phyloP scores from a whole-genome alignment of 2,329 filamentous ascomycete species.

The Penicillium sp. region DNA sequence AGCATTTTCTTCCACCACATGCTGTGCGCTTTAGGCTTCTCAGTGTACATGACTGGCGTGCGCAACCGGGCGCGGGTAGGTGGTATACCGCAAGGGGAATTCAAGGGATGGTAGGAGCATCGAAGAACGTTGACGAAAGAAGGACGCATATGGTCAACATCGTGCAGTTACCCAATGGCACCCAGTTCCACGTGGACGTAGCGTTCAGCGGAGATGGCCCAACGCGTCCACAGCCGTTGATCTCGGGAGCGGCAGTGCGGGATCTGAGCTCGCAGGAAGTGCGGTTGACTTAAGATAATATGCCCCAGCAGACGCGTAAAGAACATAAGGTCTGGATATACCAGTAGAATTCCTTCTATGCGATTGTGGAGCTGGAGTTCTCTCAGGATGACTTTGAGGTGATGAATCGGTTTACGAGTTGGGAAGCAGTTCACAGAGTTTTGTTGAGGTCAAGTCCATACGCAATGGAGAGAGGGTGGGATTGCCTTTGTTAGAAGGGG shows the following conservation, averaged over 20 bases:
- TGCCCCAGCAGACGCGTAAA: conserved; percentile 46
- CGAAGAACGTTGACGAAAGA: background rate
- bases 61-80: conserved; percentile 37
- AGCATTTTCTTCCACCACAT: conserved; percentile 56
- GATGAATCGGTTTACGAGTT: conserved; percentile 40
- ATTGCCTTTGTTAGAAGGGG: conserved; percentile 10
- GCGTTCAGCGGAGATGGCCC: conserved; percentile 63
- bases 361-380: conserved; percentile 43
- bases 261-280: conserved; percentile 58
- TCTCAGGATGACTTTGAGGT: conserved; percentile 42
- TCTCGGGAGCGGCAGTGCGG: conserved; percentile 39
- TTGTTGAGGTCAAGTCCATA: conserved; percentile 43
- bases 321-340: conserved; percentile 57
- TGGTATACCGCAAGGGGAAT: conserved; percentile 31
- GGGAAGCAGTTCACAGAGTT: conserved; percentile 34
- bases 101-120: conserved; percentile 23
- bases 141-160: conserved; percentile 59
- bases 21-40: conserved; percentile 53
- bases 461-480: conserved; percentile 20
- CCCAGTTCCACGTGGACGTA: conserved; percentile 56
- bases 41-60: conserved; percentile 54
- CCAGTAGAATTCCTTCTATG: conserved; percentile 45
- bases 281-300: conserved; percentile 50
- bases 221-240: conserved; percentile 55
- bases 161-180: conserved; percentile 49